Conservation (phyloP, 148 eudicot genomes). For the Vaccinium darrowii region DNA sequence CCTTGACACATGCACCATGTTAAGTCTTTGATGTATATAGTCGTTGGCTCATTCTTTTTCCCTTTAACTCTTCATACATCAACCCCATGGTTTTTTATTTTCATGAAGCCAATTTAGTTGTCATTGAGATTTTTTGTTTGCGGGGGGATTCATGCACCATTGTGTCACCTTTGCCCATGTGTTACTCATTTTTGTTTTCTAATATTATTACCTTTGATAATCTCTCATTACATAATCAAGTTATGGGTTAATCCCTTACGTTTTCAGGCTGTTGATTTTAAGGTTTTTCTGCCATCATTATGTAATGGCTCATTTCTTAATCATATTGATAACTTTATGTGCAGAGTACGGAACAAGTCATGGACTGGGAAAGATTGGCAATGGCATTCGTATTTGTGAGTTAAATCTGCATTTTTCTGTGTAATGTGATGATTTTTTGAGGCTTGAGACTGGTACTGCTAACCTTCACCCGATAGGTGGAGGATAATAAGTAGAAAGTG, state of each 20-base stretch:
- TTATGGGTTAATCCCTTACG: background rate
- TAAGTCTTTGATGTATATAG: background rate
- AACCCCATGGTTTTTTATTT: background rate
- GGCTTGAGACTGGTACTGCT: background rate
- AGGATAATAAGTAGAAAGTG: no score
- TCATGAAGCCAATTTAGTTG: background rate
- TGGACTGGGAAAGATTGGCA: constrained; percentile 78
- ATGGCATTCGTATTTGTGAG: constrained; percentile 96
- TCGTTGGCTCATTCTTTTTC: background rate
- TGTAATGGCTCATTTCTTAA: constrained; percentile 6
- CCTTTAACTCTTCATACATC: constrained; percentile 6
- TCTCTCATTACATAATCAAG: background rate
- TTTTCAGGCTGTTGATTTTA: background rate
- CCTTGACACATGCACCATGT: background rate
- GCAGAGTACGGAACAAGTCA: constrained; percentile 92
- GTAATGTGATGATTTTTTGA: background rate
- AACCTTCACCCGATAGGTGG: no score
- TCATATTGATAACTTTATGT: constrained; percentile 16
- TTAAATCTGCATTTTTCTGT: constrained; percentile 21
- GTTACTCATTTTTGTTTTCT: background rate
- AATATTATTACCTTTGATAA: background rate
- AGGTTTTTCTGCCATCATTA: background rate
- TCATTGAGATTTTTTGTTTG: background rate
- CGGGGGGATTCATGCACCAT: background rate
- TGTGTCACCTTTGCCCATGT: background rate